Conservation (phyloP, 306 rosid genomes). For the Quercus bicolor region DNA sequence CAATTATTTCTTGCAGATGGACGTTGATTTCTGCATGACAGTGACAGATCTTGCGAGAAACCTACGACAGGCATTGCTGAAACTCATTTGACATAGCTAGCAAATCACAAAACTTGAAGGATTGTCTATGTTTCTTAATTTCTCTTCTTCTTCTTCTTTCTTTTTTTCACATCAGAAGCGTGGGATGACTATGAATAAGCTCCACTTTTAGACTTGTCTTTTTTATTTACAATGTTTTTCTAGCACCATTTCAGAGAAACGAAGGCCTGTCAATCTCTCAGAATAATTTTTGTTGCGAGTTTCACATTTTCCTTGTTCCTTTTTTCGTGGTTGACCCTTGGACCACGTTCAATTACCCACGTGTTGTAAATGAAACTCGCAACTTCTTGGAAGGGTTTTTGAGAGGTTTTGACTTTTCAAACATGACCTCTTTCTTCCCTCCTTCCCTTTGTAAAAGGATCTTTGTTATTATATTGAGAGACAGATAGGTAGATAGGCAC, state of each 20-base stretch:
- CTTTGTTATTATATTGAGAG: not conserved
- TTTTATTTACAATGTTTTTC: slow-evolving; percentile 10
- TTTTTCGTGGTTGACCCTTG: slow-evolving; percentile 45
- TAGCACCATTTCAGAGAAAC: slow-evolving; percentile 19
- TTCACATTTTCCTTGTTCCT: slow-evolving; percentile 15
- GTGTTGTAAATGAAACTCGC: slow-evolving; percentile 19
- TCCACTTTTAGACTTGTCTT: slow-evolving; percentile 12
- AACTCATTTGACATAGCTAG: slow-evolving; percentile 1
- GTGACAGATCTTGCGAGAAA: slow-evolving; percentile 49
- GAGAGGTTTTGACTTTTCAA: slow-evolving; percentile 28
- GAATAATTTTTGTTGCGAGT: slow-evolving; percentile 12
- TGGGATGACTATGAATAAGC: slow-evolving; percentile 10
- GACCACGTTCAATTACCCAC: slow-evolving; percentile 41
- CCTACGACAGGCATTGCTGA: slow-evolving; percentile 43
- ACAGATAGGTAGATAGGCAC: slow-evolving; percentile 5
- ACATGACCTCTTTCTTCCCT: slow-evolving; percentile 20
- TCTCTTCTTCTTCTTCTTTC: not conserved
- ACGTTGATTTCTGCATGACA: slow-evolving; percentile 43
- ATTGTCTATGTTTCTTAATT: not conserved
- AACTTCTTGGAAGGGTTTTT: slow-evolving; percentile 18
- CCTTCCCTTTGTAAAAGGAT: slow-evolving; percentile 19
- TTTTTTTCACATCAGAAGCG: not conserved
- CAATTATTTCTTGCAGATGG: slow-evolving; percentile 48
- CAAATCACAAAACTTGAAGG: not conserved
- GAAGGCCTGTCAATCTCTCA: slow-evolving; percentile 19